phyloP scores from a whole-genome alignment of 129 eudicot genomes.

The Pseudognaphalium luteoalbum region DNA sequence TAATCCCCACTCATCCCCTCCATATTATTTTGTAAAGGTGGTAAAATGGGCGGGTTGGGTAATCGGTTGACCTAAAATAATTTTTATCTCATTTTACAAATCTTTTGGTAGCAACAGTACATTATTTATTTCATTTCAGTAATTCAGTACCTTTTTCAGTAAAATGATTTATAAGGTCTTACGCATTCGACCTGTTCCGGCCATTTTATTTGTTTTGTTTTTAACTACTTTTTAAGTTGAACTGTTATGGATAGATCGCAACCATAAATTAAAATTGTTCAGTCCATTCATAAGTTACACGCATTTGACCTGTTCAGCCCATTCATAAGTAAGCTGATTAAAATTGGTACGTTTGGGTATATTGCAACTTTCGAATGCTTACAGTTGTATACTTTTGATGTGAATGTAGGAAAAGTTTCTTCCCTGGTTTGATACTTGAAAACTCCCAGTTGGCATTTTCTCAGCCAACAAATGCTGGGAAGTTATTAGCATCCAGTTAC shows the following conservation, averaged over 20 bases:
- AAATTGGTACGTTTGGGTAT: neutral
- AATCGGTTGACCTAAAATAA: neutral
- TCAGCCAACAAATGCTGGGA: conserved; percentile 75
- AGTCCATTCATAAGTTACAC: too few relatives aligned
- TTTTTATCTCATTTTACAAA: neutral
- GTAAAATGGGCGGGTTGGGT: neutral
- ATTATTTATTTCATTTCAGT: neutral
- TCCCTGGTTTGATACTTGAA: conserved; percentile 41
- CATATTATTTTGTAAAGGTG: neutral
- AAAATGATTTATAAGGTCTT: neutral
- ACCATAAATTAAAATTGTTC: too few relatives aligned
- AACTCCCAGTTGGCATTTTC: conserved; percentile 65
- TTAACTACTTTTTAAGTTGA: neutral
- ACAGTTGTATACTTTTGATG: conserved; percentile 21
- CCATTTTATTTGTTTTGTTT: neutral
- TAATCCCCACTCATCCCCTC: conserved; percentile 20
- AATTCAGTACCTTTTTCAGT: neutral
- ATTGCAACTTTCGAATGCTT: neutral
- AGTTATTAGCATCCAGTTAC: conserved; percentile 68
- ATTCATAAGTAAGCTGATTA: neutral
- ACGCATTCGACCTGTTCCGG: neutral
- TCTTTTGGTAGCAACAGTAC: neutral
- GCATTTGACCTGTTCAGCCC: too few relatives aligned
- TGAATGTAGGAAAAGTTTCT: conserved; percentile 68
- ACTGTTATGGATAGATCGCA: neutral